These are phyloP conservation scores for Alternaria sp. DNA, from an alignment of 2,329 filamentous ascomycete species.

Conservation along the genomic window DNA sequence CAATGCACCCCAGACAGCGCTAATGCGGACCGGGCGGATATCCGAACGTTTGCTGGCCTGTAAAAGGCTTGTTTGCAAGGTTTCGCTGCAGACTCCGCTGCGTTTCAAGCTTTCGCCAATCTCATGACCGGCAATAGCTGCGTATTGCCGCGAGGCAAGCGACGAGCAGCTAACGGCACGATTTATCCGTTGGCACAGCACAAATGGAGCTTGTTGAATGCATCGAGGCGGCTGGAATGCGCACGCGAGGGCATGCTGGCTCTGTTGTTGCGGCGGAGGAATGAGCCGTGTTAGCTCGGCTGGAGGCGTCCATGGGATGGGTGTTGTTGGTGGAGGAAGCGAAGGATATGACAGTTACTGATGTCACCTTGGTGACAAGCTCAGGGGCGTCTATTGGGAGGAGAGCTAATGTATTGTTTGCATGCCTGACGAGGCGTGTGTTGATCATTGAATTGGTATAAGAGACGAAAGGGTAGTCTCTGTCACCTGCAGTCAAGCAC, in stretches of 20 bases:
- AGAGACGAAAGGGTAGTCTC: neutral
- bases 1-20: conserved; percentile 17
- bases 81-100: neutral
- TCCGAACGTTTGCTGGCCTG: neutral
- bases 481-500: neutral
- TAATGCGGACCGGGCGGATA: neutral
- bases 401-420: neutral
- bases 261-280: neutral
- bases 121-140: neutral
- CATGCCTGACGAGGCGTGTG: neutral
- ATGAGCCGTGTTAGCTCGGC: neutral
- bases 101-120: conserved; percentile 8
- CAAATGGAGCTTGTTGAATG: neutral
- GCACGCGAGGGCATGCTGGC: neutral
- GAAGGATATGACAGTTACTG: neutral
- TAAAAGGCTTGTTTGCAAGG: neutral
- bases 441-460: neutral
- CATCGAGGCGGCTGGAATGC: neutral
- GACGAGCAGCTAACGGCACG: conserved; percentile 2
- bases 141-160: neutral
- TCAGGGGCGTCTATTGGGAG: neutral
- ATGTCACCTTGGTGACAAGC: neutral
- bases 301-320: neutral
- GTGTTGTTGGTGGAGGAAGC: neutral
- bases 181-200: conserved; percentile 3